Base-by-base conservation (phyloP, 225 moss, liverwort and hornwort species). In the Neckera pumila region DNA sequence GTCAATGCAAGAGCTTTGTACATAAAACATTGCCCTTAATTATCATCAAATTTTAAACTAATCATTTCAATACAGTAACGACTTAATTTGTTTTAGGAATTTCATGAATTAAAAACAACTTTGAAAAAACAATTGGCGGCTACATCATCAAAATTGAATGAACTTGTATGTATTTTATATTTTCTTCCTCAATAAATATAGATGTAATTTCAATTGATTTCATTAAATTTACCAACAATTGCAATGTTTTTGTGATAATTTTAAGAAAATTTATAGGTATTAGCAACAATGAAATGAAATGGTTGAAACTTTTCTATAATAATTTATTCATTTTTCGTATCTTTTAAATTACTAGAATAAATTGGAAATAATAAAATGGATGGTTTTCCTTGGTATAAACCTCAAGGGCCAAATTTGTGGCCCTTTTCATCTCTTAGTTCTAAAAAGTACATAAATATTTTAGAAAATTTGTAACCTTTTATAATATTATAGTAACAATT, bases 61-160 rank as follows among this genome's bases (percentile, higher is more conserved):
- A 64, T 45, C 10, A 17, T 30, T 57, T 30, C 4, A 33, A 45
- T 12, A 42, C 6, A 33, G 43, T 28, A 34, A 47, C 20, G 6
- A 56, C 0, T 43, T 33, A 10, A 49, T 65, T 74, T 14, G 1
- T 16, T 73, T 49, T 77, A 95, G 94, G 96, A 98, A 45, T 98
- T 98, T 78, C 93, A 95, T 90, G 92, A 93, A 61, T 85, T 98
- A 67, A 88, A 94, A 76, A 87, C 83, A 40, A 93, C 92, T 11
- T 82, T 98, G 49, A 97, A 93, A 80, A 91, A 90, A 87, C 96
- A 98, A 86, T 80, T 97, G 58, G 95, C 93, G 17, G 56, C 49
- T 20, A 89, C 95, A 25, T 93, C 92, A 64, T 89, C 90, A 56
- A 90, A 89, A 87, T 90, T 96, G 31, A 91, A 64, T 56, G 94